These are phyloP conservation scores for Candida golubevii DNA, from an alignment of 805 yeast genomes.

Conservation along the genomic window DNA sequence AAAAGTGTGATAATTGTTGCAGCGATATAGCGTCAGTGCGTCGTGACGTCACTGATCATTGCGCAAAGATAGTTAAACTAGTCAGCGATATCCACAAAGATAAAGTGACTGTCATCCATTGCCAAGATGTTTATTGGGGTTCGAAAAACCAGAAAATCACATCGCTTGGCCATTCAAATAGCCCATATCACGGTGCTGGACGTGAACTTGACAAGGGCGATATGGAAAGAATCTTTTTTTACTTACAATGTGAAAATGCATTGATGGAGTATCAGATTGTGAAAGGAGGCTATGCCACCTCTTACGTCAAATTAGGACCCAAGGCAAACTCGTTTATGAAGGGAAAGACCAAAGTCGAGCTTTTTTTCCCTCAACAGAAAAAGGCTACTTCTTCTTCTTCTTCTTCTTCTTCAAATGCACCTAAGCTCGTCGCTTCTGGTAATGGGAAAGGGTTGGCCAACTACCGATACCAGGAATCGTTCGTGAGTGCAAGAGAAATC, in stretches of 20 bases:
- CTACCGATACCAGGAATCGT: constrained; percentile 23
- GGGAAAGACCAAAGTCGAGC: constrained; percentile 43
- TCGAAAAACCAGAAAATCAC: constrained; percentile 58
- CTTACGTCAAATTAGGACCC: constrained; percentile 64
- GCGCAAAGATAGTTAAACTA: constrained; percentile 55
- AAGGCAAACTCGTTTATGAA: constrained; percentile 47
- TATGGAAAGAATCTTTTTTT: constrained; percentile 78
- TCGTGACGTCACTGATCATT: constrained; percentile 64
- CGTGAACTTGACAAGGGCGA: constrained; percentile 58
- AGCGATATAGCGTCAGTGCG: constrained; percentile 36
- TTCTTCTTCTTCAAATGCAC: neutral
- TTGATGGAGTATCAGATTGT: constrained; percentile 68
- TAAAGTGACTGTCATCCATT: constrained; percentile 70
- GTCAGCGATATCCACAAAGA: constrained; percentile 52
- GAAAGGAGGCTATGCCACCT: constrained; percentile 75
- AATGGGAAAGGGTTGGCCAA: constrained; percentile 13
- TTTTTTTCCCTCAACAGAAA: constrained; percentile 42
- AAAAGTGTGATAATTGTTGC: constrained; percentile 82
- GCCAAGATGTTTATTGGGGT: constrained; percentile 82
- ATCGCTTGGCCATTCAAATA: constrained; percentile 55
- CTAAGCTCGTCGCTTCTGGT: constrained; percentile 11
- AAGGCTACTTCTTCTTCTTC: neutral
- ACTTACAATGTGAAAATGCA: constrained; percentile 60
- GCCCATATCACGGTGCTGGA: constrained; percentile 69
- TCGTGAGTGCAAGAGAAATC: constrained; percentile 22